Conservation (phyloP, 805 yeast genomes). For the Candida pseudoglaebosa region DNA sequence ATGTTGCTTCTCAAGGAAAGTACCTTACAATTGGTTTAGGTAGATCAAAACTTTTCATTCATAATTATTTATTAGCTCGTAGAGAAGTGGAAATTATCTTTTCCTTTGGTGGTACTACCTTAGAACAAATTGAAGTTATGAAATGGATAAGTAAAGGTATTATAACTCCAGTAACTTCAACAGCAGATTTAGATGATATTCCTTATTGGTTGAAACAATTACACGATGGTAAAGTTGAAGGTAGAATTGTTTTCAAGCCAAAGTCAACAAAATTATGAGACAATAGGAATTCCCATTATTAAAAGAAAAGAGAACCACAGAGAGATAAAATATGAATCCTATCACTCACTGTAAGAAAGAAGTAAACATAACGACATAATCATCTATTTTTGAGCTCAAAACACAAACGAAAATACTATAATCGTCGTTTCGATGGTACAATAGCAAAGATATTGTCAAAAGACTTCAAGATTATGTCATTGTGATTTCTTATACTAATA, state of each 20-base stretch:
- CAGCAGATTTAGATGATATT: slow-evolving; percentile 29
- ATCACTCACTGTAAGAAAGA: too few species aligned
- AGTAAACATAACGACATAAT: too few species aligned
- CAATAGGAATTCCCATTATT: too few species aligned
- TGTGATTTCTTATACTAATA: too few species aligned
- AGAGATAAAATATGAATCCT: too few species aligned
- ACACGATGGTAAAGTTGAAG: slow-evolving; percentile 34
- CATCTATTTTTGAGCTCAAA: too few species aligned
- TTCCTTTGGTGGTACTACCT: slow-evolving; percentile 43
- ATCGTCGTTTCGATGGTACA: too few species aligned
- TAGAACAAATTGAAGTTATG: slow-evolving; percentile 41
- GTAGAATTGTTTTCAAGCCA: slow-evolving; percentile 40
- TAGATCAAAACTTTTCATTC: slow-evolving; percentile 22
- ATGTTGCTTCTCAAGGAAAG: slow-evolving; percentile 32
- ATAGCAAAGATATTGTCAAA: too few species aligned
- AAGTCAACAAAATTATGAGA: not conserved
- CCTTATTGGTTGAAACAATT: slow-evolving; percentile 33
- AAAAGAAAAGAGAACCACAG: too few species aligned
- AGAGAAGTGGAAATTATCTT: slow-evolving; percentile 39
- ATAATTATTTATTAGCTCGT: slow-evolving; percentile 34
- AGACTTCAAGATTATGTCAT: too few species aligned
- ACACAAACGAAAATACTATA: too few species aligned
- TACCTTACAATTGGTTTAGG: slow-evolving; percentile 45
- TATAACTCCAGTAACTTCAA: slow-evolving; percentile 32
- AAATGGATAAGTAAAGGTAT: slow-evolving; percentile 38